phyloP scores from a whole-genome alignment of 208 protist genomes.

The Leishmania turanica region DNA sequence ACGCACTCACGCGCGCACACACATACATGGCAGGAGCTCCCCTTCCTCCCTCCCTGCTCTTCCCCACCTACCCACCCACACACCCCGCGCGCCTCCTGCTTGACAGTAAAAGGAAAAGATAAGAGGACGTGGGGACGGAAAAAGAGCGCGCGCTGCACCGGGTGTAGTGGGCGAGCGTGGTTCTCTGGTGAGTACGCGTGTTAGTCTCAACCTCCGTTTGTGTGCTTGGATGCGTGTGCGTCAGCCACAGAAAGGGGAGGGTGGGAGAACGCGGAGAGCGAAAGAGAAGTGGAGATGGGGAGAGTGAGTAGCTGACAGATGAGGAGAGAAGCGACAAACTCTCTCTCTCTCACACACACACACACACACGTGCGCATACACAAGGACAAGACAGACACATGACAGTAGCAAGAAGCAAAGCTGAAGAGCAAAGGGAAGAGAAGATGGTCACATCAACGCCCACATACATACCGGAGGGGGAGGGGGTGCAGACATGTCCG shows the following conservation, averaged over 20 bases:
- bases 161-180: not conserved
- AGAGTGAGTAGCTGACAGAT: not conserved
- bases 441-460: not conserved
- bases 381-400: not conserved
- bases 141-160: not conserved
- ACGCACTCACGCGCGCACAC: not conserved
- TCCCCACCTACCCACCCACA: not conserved
- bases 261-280: not conserved
- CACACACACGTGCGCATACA: not conserved
- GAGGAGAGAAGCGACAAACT: not conserved
- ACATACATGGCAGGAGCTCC: not conserved
- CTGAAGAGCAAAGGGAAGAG: not conserved
- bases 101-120: not conserved
- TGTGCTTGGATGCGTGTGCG: not conserved
- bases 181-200: not conserved
- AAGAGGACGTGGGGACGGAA: not conserved
- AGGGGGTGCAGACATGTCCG: not conserved
- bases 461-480: slow-evolving; percentile 5
- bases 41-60: not conserved
- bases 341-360: not conserved
- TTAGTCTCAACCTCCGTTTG: not conserved
- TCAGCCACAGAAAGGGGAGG: not conserved
- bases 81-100: not conserved
- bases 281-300: not conserved
- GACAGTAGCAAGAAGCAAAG: not conserved